phyloP scores from a whole-genome alignment of 1,139 yeast genomes.

The Hyphopichia pseudoburtonii region DNA sequence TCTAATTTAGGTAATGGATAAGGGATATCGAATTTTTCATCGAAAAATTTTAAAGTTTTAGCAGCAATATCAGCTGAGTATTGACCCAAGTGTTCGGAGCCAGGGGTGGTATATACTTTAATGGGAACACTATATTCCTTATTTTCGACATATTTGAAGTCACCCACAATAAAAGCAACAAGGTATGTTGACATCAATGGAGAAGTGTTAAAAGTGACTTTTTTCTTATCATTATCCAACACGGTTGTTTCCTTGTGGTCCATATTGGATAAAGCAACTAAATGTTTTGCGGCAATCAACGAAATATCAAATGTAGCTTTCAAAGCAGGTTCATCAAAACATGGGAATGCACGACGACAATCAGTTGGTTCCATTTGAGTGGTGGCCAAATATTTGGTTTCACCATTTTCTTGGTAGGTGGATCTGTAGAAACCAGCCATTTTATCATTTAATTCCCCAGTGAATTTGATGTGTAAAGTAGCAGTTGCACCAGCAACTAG shows the following conservation, averaged over 20 bases:
- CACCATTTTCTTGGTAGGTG: conserved; percentile 60
- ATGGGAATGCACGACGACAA: conserved; percentile 89
- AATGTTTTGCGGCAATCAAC: conserved; percentile 56
- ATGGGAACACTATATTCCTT: conserved; percentile 64
- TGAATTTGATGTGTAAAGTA: conserved; percentile 54
- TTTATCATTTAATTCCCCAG: conserved; percentile 72
- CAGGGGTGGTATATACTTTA: conserved; percentile 55
- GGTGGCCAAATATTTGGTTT: conserved; percentile 65
- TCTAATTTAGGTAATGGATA: conserved; percentile 64
- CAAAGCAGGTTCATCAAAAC: conserved; percentile 82
- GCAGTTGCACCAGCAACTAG: conserved; percentile 46
- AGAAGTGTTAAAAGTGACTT: conserved; percentile 50
- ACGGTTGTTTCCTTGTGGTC: conserved; percentile 54
- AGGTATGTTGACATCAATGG: conserved; percentile 80
- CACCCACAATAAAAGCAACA: conserved; percentile 78
- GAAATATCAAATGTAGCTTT: conserved; percentile 77
- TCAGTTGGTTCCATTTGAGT: conserved; percentile 92
- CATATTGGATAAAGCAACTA: conserved; percentile 80
- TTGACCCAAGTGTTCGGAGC: conserved; percentile 48
- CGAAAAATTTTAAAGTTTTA: conserved; percentile 52
- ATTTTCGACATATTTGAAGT: conserved; percentile 68
- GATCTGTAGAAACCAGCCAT: conserved; percentile 91
- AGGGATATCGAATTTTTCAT: conserved; percentile 51
- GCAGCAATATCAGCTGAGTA: conserved; percentile 54
- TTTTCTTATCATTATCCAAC: conserved; percentile 48